Base-by-base conservation (phyloP, 129 eudicot genomes). In the Chrysanthemum makinoi region DNA sequence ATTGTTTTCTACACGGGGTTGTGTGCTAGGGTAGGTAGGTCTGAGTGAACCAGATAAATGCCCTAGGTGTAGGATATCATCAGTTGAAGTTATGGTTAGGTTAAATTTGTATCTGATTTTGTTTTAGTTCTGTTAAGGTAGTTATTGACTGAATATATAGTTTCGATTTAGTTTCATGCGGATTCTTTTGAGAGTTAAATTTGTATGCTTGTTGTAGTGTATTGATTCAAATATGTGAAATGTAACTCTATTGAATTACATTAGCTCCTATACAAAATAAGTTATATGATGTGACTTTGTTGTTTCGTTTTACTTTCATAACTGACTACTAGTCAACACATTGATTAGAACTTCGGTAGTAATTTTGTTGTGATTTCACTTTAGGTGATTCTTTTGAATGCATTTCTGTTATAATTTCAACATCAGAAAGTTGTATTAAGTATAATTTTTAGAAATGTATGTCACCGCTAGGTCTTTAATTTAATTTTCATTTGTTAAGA, bases 251-350 rank as follows among this genome's bases (percentile, higher is more conserved):
- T 30, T 54, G 65, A 26, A 26, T 26, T 26, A 3, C 28, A 26
- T 26, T 26, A 26, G 28, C 28, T 26, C 28, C 28, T 26, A 26
- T 26, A 3, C 3, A 26, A 26, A 26, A 26, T 26, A 26, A 26
- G 28, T 26, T 26, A 26, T 51, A 46, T 26, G 67, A 13, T 66
- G 60, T 66, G 68, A 66, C 59, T 64, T 63, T 76, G 75, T 49
- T 33, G 35, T 35, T 16, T 22, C 28, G 17, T 56, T 44, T 65
- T 13, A 24, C 6, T 14, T n/a, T n/a, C n/a, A 3, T 12, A 53
- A 51, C 43, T 5, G 43, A 35, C 7, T 35, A 19, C 19, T 52
- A 28, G 51, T 26, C 16, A 51, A 15, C 55, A 26, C 49, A 55
- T 55, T 22, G 9, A 56, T 58, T 30, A 13, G 19, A 65, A 26